Base-by-base conservation (phyloP, 1,284 basidiomycete species). In the Boletus smithii region DNA sequence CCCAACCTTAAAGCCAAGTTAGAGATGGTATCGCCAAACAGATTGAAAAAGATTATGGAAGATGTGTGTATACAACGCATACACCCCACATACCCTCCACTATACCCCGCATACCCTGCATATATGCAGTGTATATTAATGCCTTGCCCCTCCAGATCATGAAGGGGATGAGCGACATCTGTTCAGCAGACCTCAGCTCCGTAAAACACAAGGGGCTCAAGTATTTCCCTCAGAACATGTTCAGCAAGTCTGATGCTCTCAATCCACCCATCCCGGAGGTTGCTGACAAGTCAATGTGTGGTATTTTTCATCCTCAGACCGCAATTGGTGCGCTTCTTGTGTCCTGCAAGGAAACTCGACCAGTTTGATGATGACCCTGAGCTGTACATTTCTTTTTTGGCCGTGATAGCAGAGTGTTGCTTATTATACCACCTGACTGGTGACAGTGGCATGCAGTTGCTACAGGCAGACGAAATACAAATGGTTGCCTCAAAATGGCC, bases 261-360 rank as follows among this genome's bases (percentile, higher is more conserved):
- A 11, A 44, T 36, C 43, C 35, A 9, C 36, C 29, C 2, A 45
- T 45, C 3, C 36, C 22, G 11, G 44, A 45, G 36, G 29, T 45
- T 4, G 13, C 27, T 1, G 30, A 45, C n/a, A 45, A 38, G 13
- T 38, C 29, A 11, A 39, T 39, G 36, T 11, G 7, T 26, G 29
- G 44, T 5, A 26, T 45, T 24, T 45, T 24, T 16, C 44, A 45
- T 27, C 36, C 29, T n/a, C n/a, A n/a, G n/a, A n/a, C n/a, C n/a
- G 10, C 30, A 45, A 5, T 13, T 45, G 11, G 36, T 36, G 8
- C 13, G 8, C 7, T 32, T 39, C n/a, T 14, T 45, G 4, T 45
- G 35, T 33, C 44, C 44, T 18, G 31, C 40, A 23, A 42, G 30
- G 14, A 23, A 32, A 24, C 31, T 32, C 14, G n/a, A 5, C 3